Evolutionary conservation across 345 rosid species (phyloP).

Genomic region (Citrus reticulata): DNA sequence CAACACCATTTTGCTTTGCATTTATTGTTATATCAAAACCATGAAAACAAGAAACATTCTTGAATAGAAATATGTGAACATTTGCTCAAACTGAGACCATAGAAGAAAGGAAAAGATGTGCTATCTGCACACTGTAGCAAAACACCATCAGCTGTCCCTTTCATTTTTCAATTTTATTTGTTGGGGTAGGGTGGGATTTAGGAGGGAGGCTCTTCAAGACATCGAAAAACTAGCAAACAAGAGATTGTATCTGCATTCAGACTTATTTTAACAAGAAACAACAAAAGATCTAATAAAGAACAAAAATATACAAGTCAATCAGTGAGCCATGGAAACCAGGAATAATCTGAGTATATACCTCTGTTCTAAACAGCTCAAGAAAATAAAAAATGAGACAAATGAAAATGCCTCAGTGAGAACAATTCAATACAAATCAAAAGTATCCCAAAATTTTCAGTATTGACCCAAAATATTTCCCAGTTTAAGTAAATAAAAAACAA

Average conservation of each 20-base stretch:
- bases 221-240: neutral
- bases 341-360: neutral
- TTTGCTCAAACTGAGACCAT: neutral
- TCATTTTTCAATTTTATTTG: neutral
- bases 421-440: neutral
- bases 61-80: neutral
- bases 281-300: neutral
- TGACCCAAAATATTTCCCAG: neutral
- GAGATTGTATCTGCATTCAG: neutral
- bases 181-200: neutral
- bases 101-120: neutral
- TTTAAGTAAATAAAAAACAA: too few species aligned
- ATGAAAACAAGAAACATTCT: neutral
- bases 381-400: neutral
- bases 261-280: neutral
- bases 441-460: neutral
- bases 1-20: neutral
- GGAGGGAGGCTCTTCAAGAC: too few species aligned
- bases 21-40: neutral
- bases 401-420: too few species aligned
- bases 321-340: neutral
- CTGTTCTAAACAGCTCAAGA: neutral
- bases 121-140: neutral
- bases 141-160: neutral
- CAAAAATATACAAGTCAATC: neutral